Evolutionary conservation across 495 filamentous ascomycete genomes (phyloP), one percentile per base, ranked within the genome.

Genomic region (Daldinia loculata): DNA sequence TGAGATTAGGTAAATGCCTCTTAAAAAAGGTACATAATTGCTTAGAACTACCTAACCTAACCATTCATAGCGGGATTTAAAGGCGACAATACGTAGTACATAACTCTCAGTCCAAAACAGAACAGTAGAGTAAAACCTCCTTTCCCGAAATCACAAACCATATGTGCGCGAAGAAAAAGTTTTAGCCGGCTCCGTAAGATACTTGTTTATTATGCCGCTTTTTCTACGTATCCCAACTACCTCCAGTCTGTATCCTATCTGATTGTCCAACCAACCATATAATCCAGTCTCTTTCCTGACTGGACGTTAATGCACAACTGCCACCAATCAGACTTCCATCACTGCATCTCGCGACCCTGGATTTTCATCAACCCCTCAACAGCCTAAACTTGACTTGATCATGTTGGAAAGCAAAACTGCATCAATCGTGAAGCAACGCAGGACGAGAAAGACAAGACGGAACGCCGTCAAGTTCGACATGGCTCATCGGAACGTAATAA

Each of bases 121-220:
- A 24, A 48, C 14, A 48, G 7, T 11, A 9, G 19, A 48, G 19
- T 4, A 24, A 24, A 24, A 1, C 17, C 5, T 41, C 15, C 5
- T 48, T 48, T 48, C 43, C 17, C n/a, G 2, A 8, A 22, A 48
- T 48, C 43, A 48, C 3, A 48, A 48, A 12, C 7, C 43, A 48
- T 4, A 24, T 12, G 9, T 12, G 9, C 19, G 11, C 43, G 9
- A 48, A 48, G 17, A 41, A n/a, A n/a, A 7, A 41, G 39, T 17
- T 9, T 41, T 17, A 41, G n/a, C n/a, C 39, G 19, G 5, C 45
- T 56, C 32, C 19, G 53, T 24, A 56, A 55, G 56, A 55, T 61
- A 67, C 48, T 56, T 19, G 34, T 72, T 51, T 69, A 66, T 66
- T 69, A 73, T 55, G 29, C 26, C 50, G 34, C 32, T 66, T 68